Evolutionary conservation across 2,329 filamentous ascomycete species (phyloP).

Genomic region (Myriangium duriaei): DNA sequence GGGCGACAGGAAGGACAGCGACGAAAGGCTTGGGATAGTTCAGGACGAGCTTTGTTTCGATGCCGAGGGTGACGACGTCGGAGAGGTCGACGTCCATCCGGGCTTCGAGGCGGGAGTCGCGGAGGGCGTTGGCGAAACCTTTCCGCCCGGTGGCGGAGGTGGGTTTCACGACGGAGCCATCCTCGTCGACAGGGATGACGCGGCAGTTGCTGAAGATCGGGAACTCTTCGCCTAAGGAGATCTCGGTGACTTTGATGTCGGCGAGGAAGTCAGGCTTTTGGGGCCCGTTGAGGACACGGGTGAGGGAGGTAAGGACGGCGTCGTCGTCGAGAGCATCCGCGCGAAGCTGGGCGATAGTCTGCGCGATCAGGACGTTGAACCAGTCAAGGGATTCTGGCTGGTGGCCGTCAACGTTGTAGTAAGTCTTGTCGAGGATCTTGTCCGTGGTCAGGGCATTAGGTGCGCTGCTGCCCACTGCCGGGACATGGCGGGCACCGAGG

Average conservation of each 20-base stretch:
- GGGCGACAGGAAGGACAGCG: constrained; percentile 79
- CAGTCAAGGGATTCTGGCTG: constrained; percentile 95
- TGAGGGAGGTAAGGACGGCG: constrained; percentile 75
- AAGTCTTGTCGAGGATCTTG: constrained; percentile 90
- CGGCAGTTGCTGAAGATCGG: constrained; percentile 98
- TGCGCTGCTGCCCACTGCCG: constrained; percentile 24
- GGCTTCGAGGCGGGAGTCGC: constrained; percentile 73
- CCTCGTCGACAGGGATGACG: constrained; percentile 80
- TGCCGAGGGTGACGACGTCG: constrained; percentile 86
- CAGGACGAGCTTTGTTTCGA: constrained; percentile 86
- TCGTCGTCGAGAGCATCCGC: constrained; percentile 87
- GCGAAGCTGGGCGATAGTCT: constrained; percentile 90
- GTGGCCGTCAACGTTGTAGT: constrained; percentile 91
- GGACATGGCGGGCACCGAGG: constrained; percentile 34
- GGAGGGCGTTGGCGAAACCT: constrained; percentile 18
- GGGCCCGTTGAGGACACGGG: constrained; percentile 73
- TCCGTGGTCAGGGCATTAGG: constrained; percentile 57
- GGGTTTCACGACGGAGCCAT: constrained; percentile 45
- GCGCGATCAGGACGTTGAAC: constrained; percentile 96
- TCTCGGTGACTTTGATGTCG: constrained; percentile 84
- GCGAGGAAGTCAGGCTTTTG: constrained; percentile 81
- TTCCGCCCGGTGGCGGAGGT: constrained; percentile 21
- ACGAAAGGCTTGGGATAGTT: constrained; percentile 89
- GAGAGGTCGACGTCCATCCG: constrained; percentile 94
- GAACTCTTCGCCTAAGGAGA: constrained; percentile 91